These are phyloP conservation scores for Penstemon davidsonii DNA, from an alignment of 257 asterid genomes.

Conservation along the genomic window DNA sequence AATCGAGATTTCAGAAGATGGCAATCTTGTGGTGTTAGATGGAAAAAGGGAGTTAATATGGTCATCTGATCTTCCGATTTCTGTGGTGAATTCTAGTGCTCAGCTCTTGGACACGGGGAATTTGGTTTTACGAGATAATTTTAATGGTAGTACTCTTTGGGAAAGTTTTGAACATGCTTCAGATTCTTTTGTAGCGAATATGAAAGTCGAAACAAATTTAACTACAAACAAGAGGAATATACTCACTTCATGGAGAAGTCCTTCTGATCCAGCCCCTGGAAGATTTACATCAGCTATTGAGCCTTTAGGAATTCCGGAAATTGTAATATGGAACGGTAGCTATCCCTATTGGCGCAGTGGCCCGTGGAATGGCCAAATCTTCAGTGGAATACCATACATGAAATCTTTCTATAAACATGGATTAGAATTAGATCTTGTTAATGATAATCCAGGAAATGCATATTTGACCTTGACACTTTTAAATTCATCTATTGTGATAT, in stretches of 20 bases:
- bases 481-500: too few relatives aligned
- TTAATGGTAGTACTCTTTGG: constrained; percentile 32
- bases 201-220: constrained; percentile 38
- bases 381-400: constrained; percentile 50
- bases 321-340: constrained; percentile 71
- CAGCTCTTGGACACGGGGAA: constrained; percentile 49
- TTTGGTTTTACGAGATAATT: constrained; percentile 29
- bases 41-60: constrained; percentile 36
- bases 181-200: constrained; percentile 60
- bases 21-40: constrained; percentile 45
- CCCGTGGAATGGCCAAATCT: constrained; percentile 52
- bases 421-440: constrained; percentile 31
- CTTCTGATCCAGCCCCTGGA: constrained; percentile 65
- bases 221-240: constrained; percentile 33
- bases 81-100: constrained; percentile 39
- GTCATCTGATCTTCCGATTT: constrained; percentile 37
- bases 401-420: constrained; percentile 41
- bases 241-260: constrained; percentile 59
- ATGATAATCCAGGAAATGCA: constrained; percentile 25
- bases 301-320: constrained; percentile 66
- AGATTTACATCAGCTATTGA: constrained; percentile 62
- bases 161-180: constrained; percentile 61
- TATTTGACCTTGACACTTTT: constrained; percentile 40
- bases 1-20: constrained; percentile 33
- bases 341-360: constrained; percentile 79